Base-by-base conservation (phyloP, 1,284 basidiomycete genomes). In the Microbotryomycetes sp. region DNA sequence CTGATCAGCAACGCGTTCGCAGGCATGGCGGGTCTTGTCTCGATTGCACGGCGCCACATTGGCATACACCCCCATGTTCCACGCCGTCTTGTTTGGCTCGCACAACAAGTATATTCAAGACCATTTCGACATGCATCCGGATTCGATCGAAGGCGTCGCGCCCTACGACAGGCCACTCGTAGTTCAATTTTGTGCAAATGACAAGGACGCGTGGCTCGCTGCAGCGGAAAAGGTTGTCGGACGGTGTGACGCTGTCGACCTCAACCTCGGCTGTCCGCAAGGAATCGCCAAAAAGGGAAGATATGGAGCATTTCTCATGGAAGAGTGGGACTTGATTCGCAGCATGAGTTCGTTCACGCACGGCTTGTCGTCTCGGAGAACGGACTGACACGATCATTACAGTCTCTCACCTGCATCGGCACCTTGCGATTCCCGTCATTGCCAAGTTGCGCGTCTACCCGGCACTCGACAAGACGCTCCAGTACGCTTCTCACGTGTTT, bases 41-140 rank as follows among this genome's bases (percentile, higher is more conserved):
- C 81, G 93, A 56, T 79, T 87, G 61, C 91, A 96, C 71, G 89
- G 92, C 29, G 76, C 78, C 0, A 76, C 93, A 81, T 81, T 97
- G 5, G 82, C 85, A 11, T 98, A 97, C 74, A 92, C 92, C 1
- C 94, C 94, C 5, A 98, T 98, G 94, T 97, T 98, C 73, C 91
- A 96, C 70, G 89, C 92, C 55, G 90, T 88, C 81, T 84, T 91
- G 74, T 97, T 88, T 68, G 78, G 80, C 29, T 41, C 76, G 2
- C 80, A 82, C 59, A 81, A 81, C 63, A 75, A 76, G 3, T 83
- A 83, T 69, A 80, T 83, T 1, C 79, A 81, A 62, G 79, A 82
- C 51, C 82, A 83, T 65, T 93, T 94, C 71, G 82, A 90, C 75
- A 78, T 87, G 31, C 72, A 79, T 1, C 62, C 64, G 45, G 75